phyloP scores from a whole-genome alignment of 2,329 filamentous ascomycete species.

The Apiospora saccharicola region DNA sequence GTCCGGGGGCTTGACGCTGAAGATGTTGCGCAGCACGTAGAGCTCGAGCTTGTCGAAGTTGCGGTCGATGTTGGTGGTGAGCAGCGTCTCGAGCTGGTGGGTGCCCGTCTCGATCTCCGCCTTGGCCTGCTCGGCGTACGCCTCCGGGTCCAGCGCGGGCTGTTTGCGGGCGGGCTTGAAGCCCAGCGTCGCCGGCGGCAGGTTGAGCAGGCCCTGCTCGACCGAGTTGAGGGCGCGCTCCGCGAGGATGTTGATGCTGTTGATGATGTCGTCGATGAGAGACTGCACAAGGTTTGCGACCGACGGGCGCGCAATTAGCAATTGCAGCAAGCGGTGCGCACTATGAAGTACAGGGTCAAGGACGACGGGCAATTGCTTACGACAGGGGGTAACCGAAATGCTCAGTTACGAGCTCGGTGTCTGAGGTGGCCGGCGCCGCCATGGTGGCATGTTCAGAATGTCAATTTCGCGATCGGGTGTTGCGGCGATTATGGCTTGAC shows the following conservation, averaged over 20 bases:
- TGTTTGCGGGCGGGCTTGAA: conserved; percentile 72
- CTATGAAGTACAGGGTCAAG: too few relatives aligned
- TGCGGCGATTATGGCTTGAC: conserved; percentile 25
- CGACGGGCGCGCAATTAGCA: conserved; percentile 6
- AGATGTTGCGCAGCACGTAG: conserved; percentile 86
- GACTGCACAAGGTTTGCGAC: conserved; percentile 65
- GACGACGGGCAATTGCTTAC: conserved; percentile 58
- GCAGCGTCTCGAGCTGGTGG: conserved; percentile 82
- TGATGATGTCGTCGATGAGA: conserved; percentile 97
- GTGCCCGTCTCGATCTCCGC: conserved; percentile 87
- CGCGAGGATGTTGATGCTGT: conserved; percentile 91
- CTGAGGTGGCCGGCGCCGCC: conserved; percentile 45
- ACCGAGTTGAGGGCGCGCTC: conserved; percentile 89
- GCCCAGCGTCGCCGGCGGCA: conserved; percentile 80
- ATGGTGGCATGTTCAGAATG: conserved; percentile 41
- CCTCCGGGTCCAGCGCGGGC: conserved; percentile 35
- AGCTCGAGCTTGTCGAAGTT: conserved; percentile 90
- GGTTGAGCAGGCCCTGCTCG: conserved; percentile 79
- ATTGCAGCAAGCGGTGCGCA: not conserved
- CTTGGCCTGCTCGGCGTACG: conserved; percentile 50
- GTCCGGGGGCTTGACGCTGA: conserved; percentile 73
- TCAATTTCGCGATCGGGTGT: conserved; percentile 23
- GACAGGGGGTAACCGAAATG: conserved; percentile 95
- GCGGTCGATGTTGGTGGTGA: conserved; percentile 82
- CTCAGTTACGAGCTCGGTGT: conserved; percentile 83